Evolutionary conservation across 208 protist genomes (phyloP), one percentile per base, ranked within the genome.

Genomic region (Naegleria lovaniensis): DNA sequence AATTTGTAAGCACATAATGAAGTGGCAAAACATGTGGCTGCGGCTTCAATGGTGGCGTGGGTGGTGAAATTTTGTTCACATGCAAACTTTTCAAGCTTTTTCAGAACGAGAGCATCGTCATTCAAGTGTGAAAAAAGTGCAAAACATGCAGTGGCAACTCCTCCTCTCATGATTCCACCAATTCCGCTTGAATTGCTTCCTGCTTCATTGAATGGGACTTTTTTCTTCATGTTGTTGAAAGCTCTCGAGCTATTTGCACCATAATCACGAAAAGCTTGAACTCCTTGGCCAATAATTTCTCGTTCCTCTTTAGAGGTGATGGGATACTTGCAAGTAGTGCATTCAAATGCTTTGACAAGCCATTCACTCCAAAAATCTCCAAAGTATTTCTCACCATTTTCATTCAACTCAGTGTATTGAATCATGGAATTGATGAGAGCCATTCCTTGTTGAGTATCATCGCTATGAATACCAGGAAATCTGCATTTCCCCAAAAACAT

Each of bases 361-460:
- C 67, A 79, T 79, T 79, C 29, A 29, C 25, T n/a, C 67, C 67
- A 79, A 79, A 79, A 36, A 13, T 79, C 67, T 36, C 67, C 16
- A 79, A 79, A 79, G 16, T 79, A 29, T 79, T 79, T 79, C 13
- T 75, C 58, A 5, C 22, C 22, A 19, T 29, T 67, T 67, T 15
- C 19, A 79, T 79, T 79, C 29, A 79, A 79, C 29, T 36, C 16
- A 36, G 6, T 4, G n/a, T 79, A 79, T 79, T 79, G 29, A 36
- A 79, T 33, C 0, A 79, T 79, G 16, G 67, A 79, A 36, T 79
- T 79, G n/a, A 79, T 79, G 0, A 79, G n/a, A 1, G 67, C 67
- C 67, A 79, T 79, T 79, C 67, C 67, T 33, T 79, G 67, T 79
- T 79, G 67, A 79, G 67, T 79, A 79, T 79, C 67, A 33, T 79